phyloP scores from a whole-genome alignment of 2,329 filamentous ascomycete species.

The Colletotrichum spinosum region DNA sequence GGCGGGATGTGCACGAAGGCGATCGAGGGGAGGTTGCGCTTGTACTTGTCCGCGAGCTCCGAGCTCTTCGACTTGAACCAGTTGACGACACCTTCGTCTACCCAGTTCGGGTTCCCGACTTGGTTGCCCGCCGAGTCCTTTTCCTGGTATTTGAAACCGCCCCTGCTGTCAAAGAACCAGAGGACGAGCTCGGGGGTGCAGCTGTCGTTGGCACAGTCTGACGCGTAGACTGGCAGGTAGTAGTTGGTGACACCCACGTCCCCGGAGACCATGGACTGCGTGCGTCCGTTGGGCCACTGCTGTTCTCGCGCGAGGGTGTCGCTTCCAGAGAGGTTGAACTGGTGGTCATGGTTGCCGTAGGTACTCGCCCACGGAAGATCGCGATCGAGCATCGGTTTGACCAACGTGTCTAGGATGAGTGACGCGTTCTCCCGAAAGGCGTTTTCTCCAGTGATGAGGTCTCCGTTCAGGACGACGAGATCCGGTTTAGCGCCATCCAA shows the following conservation, averaged over 20 bases:
- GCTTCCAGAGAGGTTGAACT: conserved; percentile 66
- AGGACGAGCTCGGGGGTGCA: conserved; percentile 62
- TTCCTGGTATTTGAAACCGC: conserved; percentile 64
- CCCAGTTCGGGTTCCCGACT: conserved; percentile 57
- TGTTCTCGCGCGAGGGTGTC: conserved; percentile 56
- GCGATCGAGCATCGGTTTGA: conserved; percentile 66
- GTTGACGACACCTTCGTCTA: conserved; percentile 54
- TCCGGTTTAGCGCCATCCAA: conserved; percentile 64
- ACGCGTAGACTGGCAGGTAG: conserved; percentile 57
- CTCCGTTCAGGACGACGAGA: conserved; percentile 77
- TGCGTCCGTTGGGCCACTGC: conserved; percentile 52
- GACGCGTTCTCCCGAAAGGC: conserved; percentile 66
- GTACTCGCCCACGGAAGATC: conserved; percentile 73
- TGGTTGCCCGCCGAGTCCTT: conserved; percentile 43
- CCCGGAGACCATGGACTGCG: conserved; percentile 52
- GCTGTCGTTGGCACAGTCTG: conserved; percentile 44
- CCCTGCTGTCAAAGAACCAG: conserved; percentile 79
- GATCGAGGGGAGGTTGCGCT: conserved; percentile 55
- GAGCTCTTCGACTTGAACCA: conserved; percentile 56
- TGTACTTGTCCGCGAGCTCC: conserved; percentile 45
- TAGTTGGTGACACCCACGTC: conserved; percentile 60
- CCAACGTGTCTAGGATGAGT: conserved; percentile 68
- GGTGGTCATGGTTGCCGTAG: conserved; percentile 78
- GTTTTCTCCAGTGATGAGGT: conserved; percentile 77
- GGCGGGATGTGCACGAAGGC: conserved; percentile 63